A percentile compares a stretch with the other conserved stretches of the same genome.
Evolutionary conservation across 352 stramenopile species (phyloP).

Genomic region (Elongisporangium senticosum): DNA sequence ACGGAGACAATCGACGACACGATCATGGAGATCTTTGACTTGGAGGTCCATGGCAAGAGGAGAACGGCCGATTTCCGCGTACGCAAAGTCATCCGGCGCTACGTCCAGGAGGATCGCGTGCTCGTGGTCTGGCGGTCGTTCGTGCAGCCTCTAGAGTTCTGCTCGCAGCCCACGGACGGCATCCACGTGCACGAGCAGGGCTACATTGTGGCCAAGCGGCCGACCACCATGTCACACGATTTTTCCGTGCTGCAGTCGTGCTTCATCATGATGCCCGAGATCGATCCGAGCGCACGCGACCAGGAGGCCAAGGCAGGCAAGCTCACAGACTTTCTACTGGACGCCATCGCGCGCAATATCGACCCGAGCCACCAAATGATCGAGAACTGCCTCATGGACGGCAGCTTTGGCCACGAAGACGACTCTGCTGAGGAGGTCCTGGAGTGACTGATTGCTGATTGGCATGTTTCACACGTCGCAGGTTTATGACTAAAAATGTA

Average conservation of each 20-base stretch:
- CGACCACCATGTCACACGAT: conserved; percentile 20
- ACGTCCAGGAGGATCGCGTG: conserved; percentile 24
- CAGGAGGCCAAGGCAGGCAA: conserved; percentile 13
- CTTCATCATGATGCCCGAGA: conserved; percentile 47
- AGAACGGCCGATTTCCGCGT: conserved; percentile 31
- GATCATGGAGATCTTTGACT: conserved; percentile 36
- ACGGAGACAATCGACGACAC: conserved; percentile 14
- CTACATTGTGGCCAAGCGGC: conserved; percentile 22
- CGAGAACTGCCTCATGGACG: conserved; percentile 34
- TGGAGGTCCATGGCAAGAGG: conserved; percentile 28
- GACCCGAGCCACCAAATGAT: conserved; percentile 44
- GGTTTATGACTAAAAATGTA: neutral
- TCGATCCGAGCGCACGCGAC: conserved; percentile 20
- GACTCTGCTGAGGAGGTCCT: no score
- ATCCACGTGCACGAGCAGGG: conserved; percentile 3
- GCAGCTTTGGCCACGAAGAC: neutral
- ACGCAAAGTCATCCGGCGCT: conserved; percentile 26
- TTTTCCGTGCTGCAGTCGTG: conserved; percentile 49
- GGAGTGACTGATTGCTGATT: no score
- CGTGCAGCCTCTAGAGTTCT: conserved; percentile 19
- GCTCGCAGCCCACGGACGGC: neutral
- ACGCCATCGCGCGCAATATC: conserved; percentile 29
- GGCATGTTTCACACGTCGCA: neutral
- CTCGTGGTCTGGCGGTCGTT: conserved; percentile 28
- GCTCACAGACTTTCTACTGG: conserved; percentile 36